These are phyloP conservation scores for Trichoderma breve DNA, from an alignment of 2,329 filamentous ascomycete species.

Conservation along the genomic window DNA sequence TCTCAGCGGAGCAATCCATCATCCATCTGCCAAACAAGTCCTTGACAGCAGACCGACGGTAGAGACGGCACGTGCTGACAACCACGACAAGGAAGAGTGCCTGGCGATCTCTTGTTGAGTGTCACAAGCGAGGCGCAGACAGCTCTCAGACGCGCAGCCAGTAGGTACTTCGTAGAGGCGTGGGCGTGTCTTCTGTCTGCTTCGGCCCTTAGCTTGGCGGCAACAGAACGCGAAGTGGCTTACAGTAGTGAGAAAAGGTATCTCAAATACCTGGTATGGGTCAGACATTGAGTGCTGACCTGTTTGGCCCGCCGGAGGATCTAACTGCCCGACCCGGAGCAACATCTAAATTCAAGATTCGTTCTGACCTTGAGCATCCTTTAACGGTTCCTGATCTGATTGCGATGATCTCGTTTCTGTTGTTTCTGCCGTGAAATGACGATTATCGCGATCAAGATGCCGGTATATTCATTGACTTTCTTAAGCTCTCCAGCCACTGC, in stretches of 20 bases:
- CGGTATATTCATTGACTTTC: background rate
- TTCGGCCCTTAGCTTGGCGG: background rate
- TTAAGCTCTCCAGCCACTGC: conserved; percentile 1
- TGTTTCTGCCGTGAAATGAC: background rate
- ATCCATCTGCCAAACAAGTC: background rate
- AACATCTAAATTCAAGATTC: background rate
- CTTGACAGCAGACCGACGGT: background rate
- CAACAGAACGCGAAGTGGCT: background rate
- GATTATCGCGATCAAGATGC: background rate
- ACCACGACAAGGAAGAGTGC: background rate
- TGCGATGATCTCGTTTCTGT: background rate
- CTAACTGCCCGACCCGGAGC: conserved; percentile 14
- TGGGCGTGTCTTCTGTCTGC: background rate
- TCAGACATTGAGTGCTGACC: background rate
- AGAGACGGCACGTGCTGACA: conserved; percentile 6
- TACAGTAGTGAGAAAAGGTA: background rate
- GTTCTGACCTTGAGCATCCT: background rate
- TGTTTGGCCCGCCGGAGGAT: conserved; percentile 12
- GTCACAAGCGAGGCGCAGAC: conserved; percentile 15
- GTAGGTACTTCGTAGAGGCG: background rate
- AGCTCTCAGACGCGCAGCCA: background rate
- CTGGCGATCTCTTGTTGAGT: background rate
- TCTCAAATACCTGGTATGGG: conserved; percentile 1
- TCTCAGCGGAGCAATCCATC: background rate
- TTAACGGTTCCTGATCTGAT: background rate